Evolutionary conservation across 1,284 basidiomycete species (phyloP), one percentile per base, ranked within the genome.

Genomic region (Leucoagaricus sp.): DNA sequence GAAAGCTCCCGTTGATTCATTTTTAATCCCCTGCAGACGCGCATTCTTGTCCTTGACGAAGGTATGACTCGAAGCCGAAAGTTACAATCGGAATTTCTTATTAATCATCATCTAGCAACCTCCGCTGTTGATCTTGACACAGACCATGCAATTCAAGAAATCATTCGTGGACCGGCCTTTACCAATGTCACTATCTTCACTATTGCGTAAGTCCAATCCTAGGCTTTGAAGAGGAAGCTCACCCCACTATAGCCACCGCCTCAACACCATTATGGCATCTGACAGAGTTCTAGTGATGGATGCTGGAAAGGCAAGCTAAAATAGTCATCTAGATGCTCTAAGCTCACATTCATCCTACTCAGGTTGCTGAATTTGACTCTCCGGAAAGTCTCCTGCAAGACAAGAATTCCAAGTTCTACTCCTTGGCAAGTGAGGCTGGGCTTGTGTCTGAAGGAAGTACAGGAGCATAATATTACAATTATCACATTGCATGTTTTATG

Each of bases 181-280:
- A 72, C 75, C 8, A 69, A 85, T 57, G 85, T 91, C 15, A 94
- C 93, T 5, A 93, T 94, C 56, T 73, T 95, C 56, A 94, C 91
- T 7, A 93, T 94, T 63, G 91, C 91, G 84, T 90, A 75, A 64
- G 75, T n/a, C 2, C 40, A 19, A 33, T 23, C 46, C 12, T 34
- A 49, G 50, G 29, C 50, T 38, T 4, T 33, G n/a, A 2, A 8
- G 26, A 4, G 15, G 17, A n/a, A 8, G 15, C 48, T 56, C 13
- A 53, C 8, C 23, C 3, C 3, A 19, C 15, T 9, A 59, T 42
- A 92, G 92, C 19, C 93, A 95, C 70, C 84, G 94, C 1, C 75
- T 97, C 55, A 93, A 96, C 68, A 97, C 95, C 3, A 96, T 98
- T 65, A 83, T 96, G 58, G 88, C 94, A 64, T 93, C 87, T 38